A percentile compares a stretch with the other conserved stretches of the same genome.
Conservation (phyloP, 1,284 basidiomycete genomes). For the Ceratobasidium sp. region DNA sequence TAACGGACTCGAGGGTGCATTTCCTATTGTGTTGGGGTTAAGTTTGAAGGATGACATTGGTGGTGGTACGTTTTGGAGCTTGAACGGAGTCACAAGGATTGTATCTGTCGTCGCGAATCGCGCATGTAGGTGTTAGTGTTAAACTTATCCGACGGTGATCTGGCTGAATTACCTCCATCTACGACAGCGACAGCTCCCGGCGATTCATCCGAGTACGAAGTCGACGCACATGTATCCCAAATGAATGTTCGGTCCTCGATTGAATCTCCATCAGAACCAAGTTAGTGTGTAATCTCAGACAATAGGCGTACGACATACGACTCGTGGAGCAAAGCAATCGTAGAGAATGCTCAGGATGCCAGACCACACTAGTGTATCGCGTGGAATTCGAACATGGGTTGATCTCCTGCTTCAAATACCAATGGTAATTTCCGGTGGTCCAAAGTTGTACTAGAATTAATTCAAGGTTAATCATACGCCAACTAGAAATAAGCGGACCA, state of each 20-base stretch:
- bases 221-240: conserved; percentile 83
- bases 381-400: conserved; percentile 61
- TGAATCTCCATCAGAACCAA: conserved; percentile 37
- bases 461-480: neutral
- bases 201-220: conserved; percentile 75
- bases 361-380: conserved; percentile 77
- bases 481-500: conserved; percentile 33
- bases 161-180: conserved; percentile 80
- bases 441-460: conserved; percentile 84
- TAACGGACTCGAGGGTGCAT: conserved; percentile 46
- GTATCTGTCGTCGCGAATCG: conserved; percentile 63
- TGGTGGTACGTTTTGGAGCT: conserved; percentile 93
- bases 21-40: conserved; percentile 54
- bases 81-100: conserved; percentile 92
- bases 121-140: conserved; percentile 30
- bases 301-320: conserved; percentile 44
- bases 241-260: conserved; percentile 77
- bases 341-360: conserved; percentile 90
- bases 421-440: conserved; percentile 96
- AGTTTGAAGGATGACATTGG: conserved; percentile 90
- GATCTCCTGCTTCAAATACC: conserved; percentile 95
- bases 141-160: neutral
- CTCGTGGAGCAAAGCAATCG: conserved; percentile 78
- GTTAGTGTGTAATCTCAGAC: neutral
- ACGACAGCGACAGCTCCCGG: conserved; percentile 90